A percentile compares a stretch with the other conserved stretches of the same genome.
These are phyloP conservation scores for Lactifluus piperatus DNA, from an alignment of 768 basidiomycete species.

Conservation along the genomic window DNA sequence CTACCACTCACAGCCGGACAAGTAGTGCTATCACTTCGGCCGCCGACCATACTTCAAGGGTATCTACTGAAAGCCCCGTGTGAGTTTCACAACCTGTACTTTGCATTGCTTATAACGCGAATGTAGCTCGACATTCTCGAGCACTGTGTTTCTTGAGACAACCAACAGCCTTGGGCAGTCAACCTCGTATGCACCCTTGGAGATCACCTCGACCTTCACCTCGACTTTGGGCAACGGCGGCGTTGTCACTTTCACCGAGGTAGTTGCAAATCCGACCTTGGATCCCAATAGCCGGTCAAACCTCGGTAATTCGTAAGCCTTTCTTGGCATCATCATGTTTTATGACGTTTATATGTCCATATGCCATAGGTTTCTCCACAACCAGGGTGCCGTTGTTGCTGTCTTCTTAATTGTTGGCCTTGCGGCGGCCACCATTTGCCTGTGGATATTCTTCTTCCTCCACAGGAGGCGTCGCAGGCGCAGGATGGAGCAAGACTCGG, in stretches of 20 bases:
- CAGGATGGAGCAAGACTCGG: conserved; percentile 58
- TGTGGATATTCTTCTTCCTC: conserved; percentile 65
- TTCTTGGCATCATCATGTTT: neutral
- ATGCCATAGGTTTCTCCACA: conserved; percentile 65
- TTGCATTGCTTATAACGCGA: conserved; percentile 1
- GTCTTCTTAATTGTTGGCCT: conserved; percentile 88
- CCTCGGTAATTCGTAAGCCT: conserved; percentile 39
- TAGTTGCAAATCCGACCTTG: conserved; percentile 65
- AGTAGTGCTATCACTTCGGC: neutral
- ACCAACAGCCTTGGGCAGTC: conserved; percentile 48
- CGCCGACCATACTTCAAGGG: neutral
- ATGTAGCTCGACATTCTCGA: conserved; percentile 43
- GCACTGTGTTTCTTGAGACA: conserved; percentile 47
- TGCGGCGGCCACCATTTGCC: conserved; percentile 54
- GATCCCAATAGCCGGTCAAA: conserved; percentile 37
- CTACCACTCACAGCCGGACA: neutral
- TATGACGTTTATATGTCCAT: neutral
- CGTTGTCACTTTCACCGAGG: conserved; percentile 50
- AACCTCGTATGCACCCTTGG: conserved; percentile 42
- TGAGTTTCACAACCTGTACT: conserved; percentile 21
- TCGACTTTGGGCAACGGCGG: conserved; percentile 47
- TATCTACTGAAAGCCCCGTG: conserved; percentile 16
- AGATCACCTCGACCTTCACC: conserved; percentile 48
- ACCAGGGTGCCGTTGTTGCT: conserved; percentile 86
- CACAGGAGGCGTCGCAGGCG: conserved; percentile 54